Evolutionary conservation across 441 rosid genomes (phyloP).

Genomic region (Erodium trifolium): DNA sequence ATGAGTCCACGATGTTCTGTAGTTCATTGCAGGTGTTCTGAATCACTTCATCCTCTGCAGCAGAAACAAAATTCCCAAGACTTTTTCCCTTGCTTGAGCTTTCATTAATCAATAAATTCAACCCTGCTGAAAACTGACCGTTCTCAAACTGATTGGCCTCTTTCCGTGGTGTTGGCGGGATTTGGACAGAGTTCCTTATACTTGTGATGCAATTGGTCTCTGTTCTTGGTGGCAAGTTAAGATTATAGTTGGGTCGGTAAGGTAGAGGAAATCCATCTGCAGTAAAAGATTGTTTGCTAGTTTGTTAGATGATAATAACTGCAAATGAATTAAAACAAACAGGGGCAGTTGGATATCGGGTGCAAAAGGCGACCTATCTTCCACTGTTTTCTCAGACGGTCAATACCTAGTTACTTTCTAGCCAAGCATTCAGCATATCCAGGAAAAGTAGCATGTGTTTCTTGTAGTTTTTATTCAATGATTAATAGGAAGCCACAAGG

Average conservation of each 20-base stretch:
- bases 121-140: conserved; percentile 15
- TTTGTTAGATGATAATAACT: conserved; percentile 11
- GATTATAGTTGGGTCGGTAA: conserved; percentile 31
- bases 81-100: conserved; percentile 27
- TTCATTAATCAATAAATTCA: conserved; percentile 13
- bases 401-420: neutral
- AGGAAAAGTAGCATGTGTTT: neutral
- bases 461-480: neutral
- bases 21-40: conserved; percentile 23
- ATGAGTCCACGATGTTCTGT: conserved; percentile 38
- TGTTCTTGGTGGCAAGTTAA: conserved; percentile 38
- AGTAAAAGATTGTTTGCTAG: conserved; percentile 16
- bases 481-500: too few relatives aligned
- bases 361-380: conserved; percentile 4
- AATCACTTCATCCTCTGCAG: conserved; percentile 22
- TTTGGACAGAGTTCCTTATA: conserved; percentile 26
- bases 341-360: neutral
- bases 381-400: neutral
- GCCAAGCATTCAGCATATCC: neutral
- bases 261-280: conserved; percentile 48
- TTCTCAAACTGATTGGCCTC: conserved; percentile 23
- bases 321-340: neutral
- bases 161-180: conserved; percentile 31
- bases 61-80: conserved; percentile 20
- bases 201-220: conserved; percentile 33